Conservation (phyloP, 2,329 filamentous ascomycete genomes). For the Stagonosporopsis chrysanthemi region DNA sequence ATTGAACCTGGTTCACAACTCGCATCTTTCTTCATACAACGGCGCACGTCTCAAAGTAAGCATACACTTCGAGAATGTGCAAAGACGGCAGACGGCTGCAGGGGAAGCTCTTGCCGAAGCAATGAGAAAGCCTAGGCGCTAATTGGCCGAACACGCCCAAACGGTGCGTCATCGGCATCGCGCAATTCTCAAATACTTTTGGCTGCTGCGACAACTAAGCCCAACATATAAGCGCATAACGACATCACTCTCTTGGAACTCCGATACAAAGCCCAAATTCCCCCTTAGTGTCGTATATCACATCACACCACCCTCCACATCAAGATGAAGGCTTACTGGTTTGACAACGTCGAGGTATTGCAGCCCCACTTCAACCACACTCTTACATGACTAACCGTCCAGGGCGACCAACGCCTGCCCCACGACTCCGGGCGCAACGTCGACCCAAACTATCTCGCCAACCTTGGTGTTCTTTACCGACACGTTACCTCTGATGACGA, state of each 20-base stretch:
- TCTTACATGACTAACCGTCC: constrained; percentile 31
- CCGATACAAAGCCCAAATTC: background rate
- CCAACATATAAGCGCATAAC: constrained; percentile 15
- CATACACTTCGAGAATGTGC: constrained; percentile 1
- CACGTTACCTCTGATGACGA: constrained; percentile 65
- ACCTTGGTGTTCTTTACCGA: constrained; percentile 83
- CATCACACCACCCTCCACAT: background rate
- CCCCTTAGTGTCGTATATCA: background rate
- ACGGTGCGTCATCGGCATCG: constrained; percentile 31
- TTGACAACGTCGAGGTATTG: constrained; percentile 68
- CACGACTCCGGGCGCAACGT: constrained; percentile 85
- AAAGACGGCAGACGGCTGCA: background rate
- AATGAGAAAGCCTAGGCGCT: constrained; percentile 38
- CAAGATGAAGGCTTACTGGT: constrained; percentile 74
- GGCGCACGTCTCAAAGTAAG: background rate
- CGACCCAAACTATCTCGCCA: constrained; percentile 68
- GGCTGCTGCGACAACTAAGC: constrained; percentile 10
- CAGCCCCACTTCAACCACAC: background rate
- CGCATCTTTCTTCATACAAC: background rate
- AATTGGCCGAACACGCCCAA: constrained; percentile 25
- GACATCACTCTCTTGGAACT: background rate
- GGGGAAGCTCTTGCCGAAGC: constrained; percentile 8
- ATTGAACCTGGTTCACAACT: background rate
- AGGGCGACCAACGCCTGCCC: constrained; percentile 92
- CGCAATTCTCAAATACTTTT: constrained; percentile 30